Evolutionary conservation across 2,329 filamentous ascomycete species (phyloP).

Genomic region (Plenodomus biglobosus): DNA sequence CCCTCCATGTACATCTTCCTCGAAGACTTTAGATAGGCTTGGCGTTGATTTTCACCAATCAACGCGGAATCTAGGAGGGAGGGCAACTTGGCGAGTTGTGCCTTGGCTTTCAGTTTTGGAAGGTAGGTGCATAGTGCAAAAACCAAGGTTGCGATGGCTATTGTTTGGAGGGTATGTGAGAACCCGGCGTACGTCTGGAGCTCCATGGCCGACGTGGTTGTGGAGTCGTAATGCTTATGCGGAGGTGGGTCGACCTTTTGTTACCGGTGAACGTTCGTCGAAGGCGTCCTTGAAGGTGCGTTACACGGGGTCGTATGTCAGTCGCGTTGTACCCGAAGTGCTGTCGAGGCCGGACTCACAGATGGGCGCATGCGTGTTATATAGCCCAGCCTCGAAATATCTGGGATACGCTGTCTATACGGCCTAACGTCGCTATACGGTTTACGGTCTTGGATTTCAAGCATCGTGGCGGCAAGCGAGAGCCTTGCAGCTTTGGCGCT

Average conservation of each 20-base stretch:
- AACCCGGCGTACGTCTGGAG: conserved; percentile 18
- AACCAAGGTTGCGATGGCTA: conserved; percentile 25
- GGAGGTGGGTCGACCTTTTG: not conserved
- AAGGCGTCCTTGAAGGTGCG: too few relatives aligned
- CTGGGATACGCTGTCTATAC: too few relatives aligned
- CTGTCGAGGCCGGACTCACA: too few relatives aligned
- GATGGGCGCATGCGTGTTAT: too few relatives aligned
- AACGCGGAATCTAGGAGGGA: conserved; percentile 7
- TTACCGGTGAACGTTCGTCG: too few relatives aligned
- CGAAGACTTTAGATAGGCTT: conserved; percentile 23
- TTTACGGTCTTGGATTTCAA: conserved; percentile 6
- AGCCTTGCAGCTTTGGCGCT: not conserved
- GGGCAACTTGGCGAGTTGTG: conserved; percentile 32
- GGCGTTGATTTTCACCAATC: conserved; percentile 22
- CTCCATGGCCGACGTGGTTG: conserved; percentile 15
- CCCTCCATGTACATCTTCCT: conserved; percentile 32
- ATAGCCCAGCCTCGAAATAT: too few relatives aligned
- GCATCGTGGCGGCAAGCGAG: conserved; percentile 10
- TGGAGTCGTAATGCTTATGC: not conserved
- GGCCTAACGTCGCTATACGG: not conserved
- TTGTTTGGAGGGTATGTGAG: conserved; percentile 26
- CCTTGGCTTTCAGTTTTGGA: conserved; percentile 23
- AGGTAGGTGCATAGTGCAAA: conserved; percentile 24
- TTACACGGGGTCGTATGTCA: too few relatives aligned
- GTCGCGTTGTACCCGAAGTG: too few relatives aligned